phyloP scores from a whole-genome alignment of 208 protist species.

The Crithidia bombi region DNA sequence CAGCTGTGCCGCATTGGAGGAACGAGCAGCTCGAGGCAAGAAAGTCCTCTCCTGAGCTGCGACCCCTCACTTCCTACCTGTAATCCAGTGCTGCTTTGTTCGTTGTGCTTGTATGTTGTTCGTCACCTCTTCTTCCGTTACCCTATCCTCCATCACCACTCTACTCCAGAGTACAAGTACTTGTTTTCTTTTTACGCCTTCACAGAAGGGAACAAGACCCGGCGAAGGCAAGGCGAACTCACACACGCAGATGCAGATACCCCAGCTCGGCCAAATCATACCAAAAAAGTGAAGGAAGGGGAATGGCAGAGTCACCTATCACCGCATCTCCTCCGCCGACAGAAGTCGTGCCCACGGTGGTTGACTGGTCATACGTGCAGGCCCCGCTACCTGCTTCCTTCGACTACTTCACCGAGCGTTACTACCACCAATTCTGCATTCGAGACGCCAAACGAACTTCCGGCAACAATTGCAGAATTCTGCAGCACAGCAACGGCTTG shows the following conservation, averaged over 20 bases:
- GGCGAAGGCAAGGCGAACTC: neutral
- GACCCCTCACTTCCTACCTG: neutral
- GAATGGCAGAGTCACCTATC: neutral
- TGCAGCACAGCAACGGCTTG: constrained; percentile 89
- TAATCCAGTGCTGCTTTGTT: neutral
- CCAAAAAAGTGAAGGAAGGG: no score
- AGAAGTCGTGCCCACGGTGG: no score
- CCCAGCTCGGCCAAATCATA: no score
- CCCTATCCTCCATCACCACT: no score
- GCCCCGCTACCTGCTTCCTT: constrained; percentile 50
- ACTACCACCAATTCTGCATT: constrained; percentile 81
- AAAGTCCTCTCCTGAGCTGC: no score
- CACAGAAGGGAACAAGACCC: no score
- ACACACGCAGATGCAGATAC: constrained; percentile 2
- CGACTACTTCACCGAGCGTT: constrained; percentile 81
- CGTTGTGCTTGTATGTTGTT: neutral
- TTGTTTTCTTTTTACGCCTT: no score
- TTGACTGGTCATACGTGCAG: constrained; percentile 33
- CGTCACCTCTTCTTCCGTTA: no score
- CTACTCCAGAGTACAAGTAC: no score
- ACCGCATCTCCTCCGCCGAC: constrained; percentile 1
- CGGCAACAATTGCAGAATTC: constrained; percentile 73
- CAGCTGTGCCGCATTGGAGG: no score
- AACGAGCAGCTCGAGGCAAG: no score
- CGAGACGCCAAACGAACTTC: constrained; percentile 64